phyloP scores from a whole-genome alignment of 108 stramenopile species.

The Skeletonema marinoi region DNA sequence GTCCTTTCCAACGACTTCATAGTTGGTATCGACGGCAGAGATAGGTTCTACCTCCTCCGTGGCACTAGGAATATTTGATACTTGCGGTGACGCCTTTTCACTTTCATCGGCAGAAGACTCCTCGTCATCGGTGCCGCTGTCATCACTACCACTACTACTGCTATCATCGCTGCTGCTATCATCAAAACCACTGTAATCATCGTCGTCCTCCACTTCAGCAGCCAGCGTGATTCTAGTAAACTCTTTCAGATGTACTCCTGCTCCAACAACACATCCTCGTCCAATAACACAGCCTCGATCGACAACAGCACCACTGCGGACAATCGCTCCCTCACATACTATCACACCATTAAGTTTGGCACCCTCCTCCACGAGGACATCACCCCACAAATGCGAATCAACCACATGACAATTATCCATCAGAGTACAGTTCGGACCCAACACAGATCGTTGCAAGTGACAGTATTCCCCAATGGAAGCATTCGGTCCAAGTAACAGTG shows the following conservation, averaged over 20 bases:
- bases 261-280: constrained; percentile 84
- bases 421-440: constrained; percentile 81
- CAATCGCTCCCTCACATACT: constrained; percentile 66
- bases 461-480: constrained; percentile 76
- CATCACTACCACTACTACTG: constrained; percentile 4
- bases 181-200: constrained; percentile 55
- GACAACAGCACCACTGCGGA: constrained; percentile 74
- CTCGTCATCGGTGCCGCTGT: constrained; percentile 25
- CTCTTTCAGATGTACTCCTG: constrained; percentile 70
- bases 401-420: constrained; percentile 54
- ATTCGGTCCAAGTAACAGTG: constrained; percentile 69
- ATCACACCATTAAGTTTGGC: constrained; percentile 72
- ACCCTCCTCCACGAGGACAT: constrained; percentile 70
- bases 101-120: constrained; percentile 17
- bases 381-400: constrained; percentile 88
- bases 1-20: constrained; percentile 64
- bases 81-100: neutral
- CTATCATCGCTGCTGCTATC: constrained; percentile 36
- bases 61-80: neutral
- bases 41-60: neutral
- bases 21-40: constrained; percentile 37
- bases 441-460: constrained; percentile 59
- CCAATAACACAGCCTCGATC: constrained; percentile 90
- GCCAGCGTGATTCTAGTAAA: constrained; percentile 88
- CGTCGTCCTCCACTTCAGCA: constrained; percentile 63